phyloP scores from a whole-genome alignment of 768 basidiomycete species.

The Tulasnella sp. region DNA sequence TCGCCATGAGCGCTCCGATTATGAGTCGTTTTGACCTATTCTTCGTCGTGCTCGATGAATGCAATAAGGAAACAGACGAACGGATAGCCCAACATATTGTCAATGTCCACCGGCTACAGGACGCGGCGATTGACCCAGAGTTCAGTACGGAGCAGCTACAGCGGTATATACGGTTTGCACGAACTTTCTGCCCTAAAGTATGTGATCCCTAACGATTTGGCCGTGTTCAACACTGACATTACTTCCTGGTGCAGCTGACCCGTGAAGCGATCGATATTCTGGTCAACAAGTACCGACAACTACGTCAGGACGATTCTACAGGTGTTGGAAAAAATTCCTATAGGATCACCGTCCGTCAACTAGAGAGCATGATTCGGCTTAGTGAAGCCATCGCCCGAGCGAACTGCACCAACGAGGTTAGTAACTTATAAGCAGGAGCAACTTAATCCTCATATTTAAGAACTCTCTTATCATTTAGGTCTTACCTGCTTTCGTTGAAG shows the following conservation, averaged over 20 bases:
- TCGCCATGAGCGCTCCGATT: slow-evolving; percentile 96
- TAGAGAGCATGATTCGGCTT: slow-evolving; percentile 97
- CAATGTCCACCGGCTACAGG: slow-evolving; percentile 91
- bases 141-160: slow-evolving; percentile 96
- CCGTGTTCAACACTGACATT: neutral
- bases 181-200: slow-evolving; percentile 97
- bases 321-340: slow-evolving; percentile 88
- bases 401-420: slow-evolving; percentile 87
- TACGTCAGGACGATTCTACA: slow-evolving; percentile 86
- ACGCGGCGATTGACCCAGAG: slow-evolving; percentile 91
- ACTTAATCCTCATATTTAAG: neutral
- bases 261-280: slow-evolving; percentile 86
- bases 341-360: slow-evolving; percentile 93
- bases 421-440: slow-evolving; percentile 24
- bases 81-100: slow-evolving; percentile 97
- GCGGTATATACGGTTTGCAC: slow-evolving; percentile 91
- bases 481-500: slow-evolving; percentile 86
- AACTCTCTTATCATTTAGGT: slow-evolving; percentile 46
- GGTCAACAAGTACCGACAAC: slow-evolving; percentile 87
- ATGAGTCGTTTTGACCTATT: slow-evolving; percentile 99
- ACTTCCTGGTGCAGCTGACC: slow-evolving; percentile 55
- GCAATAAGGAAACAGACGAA: slow-evolving; percentile 83
- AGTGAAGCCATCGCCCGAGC: slow-evolving; percentile 96
- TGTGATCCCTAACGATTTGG: slow-evolving; percentile 19
- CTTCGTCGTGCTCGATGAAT: slow-evolving; percentile 97